Base-by-base conservation (phyloP, 106 monocot species). In the Apostasia ramifera region DNA sequence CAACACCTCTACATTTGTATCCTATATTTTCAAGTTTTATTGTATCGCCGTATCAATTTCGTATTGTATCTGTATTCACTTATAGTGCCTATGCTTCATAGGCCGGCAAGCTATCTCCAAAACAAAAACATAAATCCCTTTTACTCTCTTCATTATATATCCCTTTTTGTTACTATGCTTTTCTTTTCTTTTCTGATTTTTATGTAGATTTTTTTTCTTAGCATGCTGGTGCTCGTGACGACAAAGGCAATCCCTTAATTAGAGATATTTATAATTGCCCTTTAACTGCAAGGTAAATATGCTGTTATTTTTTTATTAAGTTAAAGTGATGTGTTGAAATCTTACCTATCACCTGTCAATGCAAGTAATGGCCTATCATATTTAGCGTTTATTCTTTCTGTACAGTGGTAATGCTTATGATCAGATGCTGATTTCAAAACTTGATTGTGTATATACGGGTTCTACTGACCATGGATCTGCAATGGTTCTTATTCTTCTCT, bases 201-300 rank as follows among this genome's bases (percentile, higher is more conserved):
- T 61, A 55, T 62, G 40, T 56, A 44, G 38, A 63, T 59, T 59
- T 65, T 14, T 70, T 62, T 73, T 71, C 44, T 77, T 68, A 94
- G 95, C 92, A 80, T 82, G 84, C 95, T 76, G 92, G 95, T 78
- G 95, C 92, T 63, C 82, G 89, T 79, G 85, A 89, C 83, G 95
- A 92, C 65, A 82, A 81, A 76, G 95, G 95, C 61, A 61, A 76
- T 67, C 86, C 86, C 55, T 82, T 85, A 55, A 92, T 89, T 54
- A 92, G 80, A 73, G 95, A 97, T 77, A 79, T 86, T 58, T 87
- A 92, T 70, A 86, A 83, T 79, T 76, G 92, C 66, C 92, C 86
- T 63, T 85, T 97, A 63, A 97, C 92, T 66, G 92, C 92, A 11
- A 97, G 95, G 95, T 97, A 54, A 59, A 8, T 44, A 7, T n/a